These are phyloP conservation scores for Rhodotorula paludigena DNA, from an alignment of 768 basidiomycete species.

Conservation along the genomic window DNA sequence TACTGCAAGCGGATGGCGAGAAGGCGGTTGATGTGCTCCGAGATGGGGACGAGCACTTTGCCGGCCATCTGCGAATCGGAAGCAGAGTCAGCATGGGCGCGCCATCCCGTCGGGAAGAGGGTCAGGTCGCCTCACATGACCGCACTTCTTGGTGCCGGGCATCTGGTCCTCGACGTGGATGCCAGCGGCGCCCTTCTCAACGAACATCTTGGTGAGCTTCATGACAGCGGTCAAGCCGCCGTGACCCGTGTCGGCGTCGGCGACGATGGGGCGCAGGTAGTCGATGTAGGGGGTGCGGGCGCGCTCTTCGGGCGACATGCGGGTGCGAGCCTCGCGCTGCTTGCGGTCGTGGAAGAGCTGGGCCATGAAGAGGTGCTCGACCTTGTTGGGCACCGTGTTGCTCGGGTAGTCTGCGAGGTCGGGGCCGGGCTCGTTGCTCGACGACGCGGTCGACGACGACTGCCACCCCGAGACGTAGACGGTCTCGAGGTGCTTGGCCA, in stretches of 20 bases:
- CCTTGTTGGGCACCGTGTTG: slow-evolving; percentile 98
- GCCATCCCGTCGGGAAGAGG: background rate
- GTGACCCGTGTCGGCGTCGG: slow-evolving; percentile 97
- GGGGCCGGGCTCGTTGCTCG: slow-evolving; percentile 92
- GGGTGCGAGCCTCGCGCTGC: slow-evolving; percentile 74
- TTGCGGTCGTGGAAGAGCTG: slow-evolving; percentile 99
- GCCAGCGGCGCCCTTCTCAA: slow-evolving; percentile 95
- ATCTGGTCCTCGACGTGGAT: slow-evolving; percentile 98
- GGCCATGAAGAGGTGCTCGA: slow-evolving; percentile 94
- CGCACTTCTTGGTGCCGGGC: slow-evolving; percentile 85
- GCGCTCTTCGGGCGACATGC: slow-evolving; percentile 65
- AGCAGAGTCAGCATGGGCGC: background rate
- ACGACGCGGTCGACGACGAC: slow-evolving; percentile 86
- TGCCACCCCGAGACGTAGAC: slow-evolving; percentile 90
- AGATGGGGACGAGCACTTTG: slow-evolving; percentile 93
- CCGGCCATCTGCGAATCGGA: slow-evolving; percentile 91
- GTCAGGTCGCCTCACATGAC: slow-evolving; percentile 75
- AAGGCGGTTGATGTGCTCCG: slow-evolving; percentile 96
- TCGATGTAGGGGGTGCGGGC: slow-evolving; percentile 60
- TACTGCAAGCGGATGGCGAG: slow-evolving; percentile 95
- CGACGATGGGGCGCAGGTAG: slow-evolving; percentile 73
- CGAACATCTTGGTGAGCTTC: slow-evolving; percentile 98
- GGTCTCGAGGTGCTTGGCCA: slow-evolving; percentile 94
- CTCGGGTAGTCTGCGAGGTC: slow-evolving; percentile 98
- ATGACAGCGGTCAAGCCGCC: slow-evolving; percentile 96